Conservation (phyloP, 495 filamentous ascomycete species). For the Melanomma pulvis-pyrius region DNA sequence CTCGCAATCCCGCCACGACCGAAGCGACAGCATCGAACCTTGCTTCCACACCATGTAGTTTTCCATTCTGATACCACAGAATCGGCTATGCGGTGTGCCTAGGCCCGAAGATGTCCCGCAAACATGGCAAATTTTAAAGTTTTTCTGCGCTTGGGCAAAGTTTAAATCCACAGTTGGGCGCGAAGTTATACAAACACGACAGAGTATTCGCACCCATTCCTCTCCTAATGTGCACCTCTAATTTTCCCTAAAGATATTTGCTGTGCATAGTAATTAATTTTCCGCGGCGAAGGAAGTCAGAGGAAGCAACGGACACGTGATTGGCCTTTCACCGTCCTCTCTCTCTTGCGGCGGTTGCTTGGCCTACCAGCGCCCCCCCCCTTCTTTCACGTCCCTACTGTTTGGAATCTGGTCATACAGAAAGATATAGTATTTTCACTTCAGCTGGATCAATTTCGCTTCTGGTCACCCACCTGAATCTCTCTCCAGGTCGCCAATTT, state of each 20-base stretch:
- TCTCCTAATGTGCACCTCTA: no score
- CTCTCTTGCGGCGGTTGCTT: no score
- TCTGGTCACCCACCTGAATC: neutral
- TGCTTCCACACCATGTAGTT: no score
- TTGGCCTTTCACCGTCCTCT: neutral
- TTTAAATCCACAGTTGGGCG: neutral
- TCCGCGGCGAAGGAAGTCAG: neutral
- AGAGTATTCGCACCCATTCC: no score
- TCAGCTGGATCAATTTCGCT: neutral
- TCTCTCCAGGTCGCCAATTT: neutral
- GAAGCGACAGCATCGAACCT: no score
- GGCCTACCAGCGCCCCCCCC: neutral
- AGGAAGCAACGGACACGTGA: neutral
- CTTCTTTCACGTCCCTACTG: neutral
- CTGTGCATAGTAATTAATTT: no score
- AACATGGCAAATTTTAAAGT: neutral
- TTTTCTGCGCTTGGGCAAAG: neutral
- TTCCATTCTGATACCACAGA: neutral
- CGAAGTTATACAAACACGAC: neutral
- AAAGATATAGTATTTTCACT: neutral
- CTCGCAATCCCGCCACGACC: no score
- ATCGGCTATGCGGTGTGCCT: neutral
- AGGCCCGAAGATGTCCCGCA: neutral
- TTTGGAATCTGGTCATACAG: neutral
- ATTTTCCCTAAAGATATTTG: no score